These are phyloP conservation scores for Nannochloris sp. DNA, from an alignment of 139 green algal species.

Conservation along the genomic window DNA sequence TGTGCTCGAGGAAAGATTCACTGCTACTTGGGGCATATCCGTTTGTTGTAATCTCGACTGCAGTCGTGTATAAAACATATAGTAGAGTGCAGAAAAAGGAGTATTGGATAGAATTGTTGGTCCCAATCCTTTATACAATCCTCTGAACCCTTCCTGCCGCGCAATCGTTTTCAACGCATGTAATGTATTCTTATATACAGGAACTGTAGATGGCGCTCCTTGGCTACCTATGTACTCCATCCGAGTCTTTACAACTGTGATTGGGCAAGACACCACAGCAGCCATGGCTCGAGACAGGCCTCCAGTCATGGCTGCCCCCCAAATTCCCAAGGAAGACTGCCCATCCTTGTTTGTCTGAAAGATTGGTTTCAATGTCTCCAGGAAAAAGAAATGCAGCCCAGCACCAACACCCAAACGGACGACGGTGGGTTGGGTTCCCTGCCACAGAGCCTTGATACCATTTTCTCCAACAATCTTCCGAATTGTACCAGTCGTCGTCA, in stretches of 20 bases:
- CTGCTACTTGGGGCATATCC: slow-evolving; percentile 8
- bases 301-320: slow-evolving; percentile 26
- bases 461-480: slow-evolving; percentile 28
- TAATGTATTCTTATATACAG: slow-evolving; percentile 47
- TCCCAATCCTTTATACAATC: slow-evolving; percentile 60
- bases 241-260: slow-evolving; percentile 92
- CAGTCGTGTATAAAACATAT: slow-evolving; percentile 79
- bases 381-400: slow-evolving; percentile 66
- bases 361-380: slow-evolving; percentile 49
- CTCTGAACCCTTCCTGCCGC: slow-evolving; percentile 39
- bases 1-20: slow-evolving; percentile 64
- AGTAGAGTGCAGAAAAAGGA: slow-evolving; percentile 90
- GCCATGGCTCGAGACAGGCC: slow-evolving; percentile 62
- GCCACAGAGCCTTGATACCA: slow-evolving; percentile 47
- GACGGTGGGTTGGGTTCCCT: slow-evolving; percentile 60
- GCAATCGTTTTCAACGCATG: slow-evolving; percentile 53
- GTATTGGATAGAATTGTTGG: slow-evolving; percentile 80
- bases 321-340: background rate
- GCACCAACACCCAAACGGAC: slow-evolving; percentile 59
- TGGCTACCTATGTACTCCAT: slow-evolving; percentile 71
- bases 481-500: slow-evolving; percentile 30
- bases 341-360: slow-evolving; percentile 18
- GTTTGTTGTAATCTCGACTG: slow-evolving; percentile 20
- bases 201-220: background rate
- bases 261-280: slow-evolving; percentile 65